A percentile compares a stretch with the other conserved stretches of the same genome.
Conservation (phyloP, 1,284 basidiomycete species). For the Fomitopsis betulina region DNA sequence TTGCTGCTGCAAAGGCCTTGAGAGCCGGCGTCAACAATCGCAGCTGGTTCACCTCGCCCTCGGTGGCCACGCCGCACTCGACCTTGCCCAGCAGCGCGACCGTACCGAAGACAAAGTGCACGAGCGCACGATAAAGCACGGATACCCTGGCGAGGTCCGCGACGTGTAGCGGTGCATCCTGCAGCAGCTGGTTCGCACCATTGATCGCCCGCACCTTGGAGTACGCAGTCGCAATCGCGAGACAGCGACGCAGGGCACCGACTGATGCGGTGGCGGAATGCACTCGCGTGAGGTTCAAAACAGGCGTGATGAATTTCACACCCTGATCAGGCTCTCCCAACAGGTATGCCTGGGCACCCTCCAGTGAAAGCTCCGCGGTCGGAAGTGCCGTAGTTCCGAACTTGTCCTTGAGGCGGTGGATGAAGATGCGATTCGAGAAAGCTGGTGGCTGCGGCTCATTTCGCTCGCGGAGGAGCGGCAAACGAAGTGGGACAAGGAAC, state of each 20-base stretch:
- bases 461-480: constrained; percentile 42
- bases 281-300: constrained; percentile 74
- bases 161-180: constrained; percentile 56
- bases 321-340: constrained; percentile 63
- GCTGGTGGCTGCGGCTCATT: constrained; percentile 38
- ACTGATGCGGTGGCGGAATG: constrained; percentile 61
- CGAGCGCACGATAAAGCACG: constrained; percentile 60
- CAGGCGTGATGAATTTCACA: constrained; percentile 62
- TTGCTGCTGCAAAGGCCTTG: constrained; percentile 71
- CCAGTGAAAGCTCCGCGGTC: constrained; percentile 72
- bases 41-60: constrained; percentile 47
- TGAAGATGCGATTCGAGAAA: constrained; percentile 62
- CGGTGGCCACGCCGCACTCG: constrained; percentile 48
- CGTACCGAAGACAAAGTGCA: constrained; percentile 59
- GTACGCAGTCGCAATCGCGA: constrained; percentile 62
- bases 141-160: constrained; percentile 55
- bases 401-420: constrained; percentile 79
- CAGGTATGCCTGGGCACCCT: constrained; percentile 59
- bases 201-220: constrained; percentile 52
- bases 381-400: constrained; percentile 74
- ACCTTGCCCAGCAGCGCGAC: constrained; percentile 57
- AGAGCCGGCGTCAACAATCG: constrained; percentile 67
- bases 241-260: constrained; percentile 56
- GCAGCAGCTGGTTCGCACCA: constrained; percentile 45
- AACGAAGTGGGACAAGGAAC: constrained; percentile 63